These are phyloP conservation scores for Torulaspora microellipsoides DNA, from an alignment of 805 yeast genomes.

Conservation along the genomic window DNA sequence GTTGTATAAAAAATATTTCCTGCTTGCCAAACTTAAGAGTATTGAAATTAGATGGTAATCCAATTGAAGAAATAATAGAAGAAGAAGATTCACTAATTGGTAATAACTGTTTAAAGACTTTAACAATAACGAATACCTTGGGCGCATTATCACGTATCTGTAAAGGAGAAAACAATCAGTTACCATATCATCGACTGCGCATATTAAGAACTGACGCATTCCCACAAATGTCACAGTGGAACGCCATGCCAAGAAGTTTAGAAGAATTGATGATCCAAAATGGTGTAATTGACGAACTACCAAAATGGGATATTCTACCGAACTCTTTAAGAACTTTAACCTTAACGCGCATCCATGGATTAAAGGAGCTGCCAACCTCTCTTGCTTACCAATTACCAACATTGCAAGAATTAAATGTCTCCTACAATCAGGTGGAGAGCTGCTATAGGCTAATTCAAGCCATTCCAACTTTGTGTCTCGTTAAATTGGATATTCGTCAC, in stretches of 20 bases:
- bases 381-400: slow-evolving; percentile 12
- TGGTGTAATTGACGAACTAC: slow-evolving; percentile 8
- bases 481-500: slow-evolving; percentile 13
- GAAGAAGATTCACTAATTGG: background rate
- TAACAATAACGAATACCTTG: slow-evolving; percentile 7
- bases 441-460: slow-evolving; percentile 12
- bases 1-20: slow-evolving; percentile 20
- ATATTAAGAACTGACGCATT: slow-evolving; percentile 8
- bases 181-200: slow-evolving; percentile 11
- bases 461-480: slow-evolving; percentile 15
- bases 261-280: slow-evolving; percentile 9
- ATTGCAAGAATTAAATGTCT: slow-evolving; percentile 16
- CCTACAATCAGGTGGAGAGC: slow-evolving; percentile 16
- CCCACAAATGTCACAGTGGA: slow-evolving; percentile 9
- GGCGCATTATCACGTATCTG: slow-evolving; percentile 2
- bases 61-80: slow-evolving; percentile 16
- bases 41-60: slow-evolving; percentile 25
- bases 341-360: slow-evolving; percentile 9
- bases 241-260: slow-evolving; percentile 9
- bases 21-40: slow-evolving; percentile 16
- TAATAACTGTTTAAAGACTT: slow-evolving; percentile 1
- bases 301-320: slow-evolving; percentile 12
- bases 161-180: background rate
- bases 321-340: slow-evolving; percentile 10
- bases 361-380: slow-evolving; percentile 12